These are phyloP conservation scores for Eucalyptus marginata DNA, from an alignment of 345 rosid species.

Conservation along the genomic window DNA sequence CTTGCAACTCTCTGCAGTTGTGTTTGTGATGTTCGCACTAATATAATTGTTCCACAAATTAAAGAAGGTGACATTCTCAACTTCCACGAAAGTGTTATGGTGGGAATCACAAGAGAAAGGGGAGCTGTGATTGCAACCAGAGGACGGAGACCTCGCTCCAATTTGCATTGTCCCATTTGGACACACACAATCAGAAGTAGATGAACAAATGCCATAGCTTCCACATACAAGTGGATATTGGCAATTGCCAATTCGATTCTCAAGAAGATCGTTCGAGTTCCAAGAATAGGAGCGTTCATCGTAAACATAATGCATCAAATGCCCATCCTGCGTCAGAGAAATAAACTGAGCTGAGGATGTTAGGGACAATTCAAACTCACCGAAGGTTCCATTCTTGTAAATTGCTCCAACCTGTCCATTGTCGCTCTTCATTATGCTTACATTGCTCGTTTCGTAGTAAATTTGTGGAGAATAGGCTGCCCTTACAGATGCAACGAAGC, in stretches of 20 bases:
- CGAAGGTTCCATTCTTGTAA: neutral
- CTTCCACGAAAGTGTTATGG: fast-evolving
- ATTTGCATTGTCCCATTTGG: fast-evolving
- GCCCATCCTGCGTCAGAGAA: fast-evolving
- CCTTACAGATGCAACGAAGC: neutral
- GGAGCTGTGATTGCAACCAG: neutral
- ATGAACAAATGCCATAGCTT: neutral
- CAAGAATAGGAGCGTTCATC: neutral
- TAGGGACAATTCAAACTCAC: neutral
- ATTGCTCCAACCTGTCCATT: neutral
- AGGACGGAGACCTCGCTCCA: fast-evolving
- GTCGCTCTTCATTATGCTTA: neutral
- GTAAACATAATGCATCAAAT: fast-evolving
- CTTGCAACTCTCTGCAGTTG: neutral
- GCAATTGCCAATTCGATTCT: neutral
- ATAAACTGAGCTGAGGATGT: fast-evolving
- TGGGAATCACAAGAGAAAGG: fast-evolving
- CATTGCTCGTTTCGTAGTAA: neutral
- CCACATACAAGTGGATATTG: fast-evolving
- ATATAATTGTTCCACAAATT: fast-evolving
- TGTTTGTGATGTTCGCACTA: neutral
- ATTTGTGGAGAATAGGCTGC: neutral
- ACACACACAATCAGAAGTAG: fast-evolving
- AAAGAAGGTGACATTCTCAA: neutral
- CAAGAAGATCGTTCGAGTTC: neutral